Base-by-base conservation (phyloP, 306 rosid genomes). In the Styphnolobium japonicum region DNA sequence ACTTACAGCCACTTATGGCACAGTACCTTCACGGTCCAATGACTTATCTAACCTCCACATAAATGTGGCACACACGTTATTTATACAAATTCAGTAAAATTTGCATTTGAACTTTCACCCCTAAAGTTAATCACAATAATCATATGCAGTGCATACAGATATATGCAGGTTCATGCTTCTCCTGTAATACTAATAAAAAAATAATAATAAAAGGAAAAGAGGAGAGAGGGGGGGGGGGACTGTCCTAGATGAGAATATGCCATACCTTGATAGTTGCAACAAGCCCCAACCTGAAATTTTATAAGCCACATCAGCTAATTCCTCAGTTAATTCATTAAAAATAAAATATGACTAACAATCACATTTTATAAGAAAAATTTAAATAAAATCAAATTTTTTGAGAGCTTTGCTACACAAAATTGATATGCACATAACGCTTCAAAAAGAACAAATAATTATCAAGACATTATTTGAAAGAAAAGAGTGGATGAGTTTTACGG, bases 251-350 rank as follows among this genome's bases (percentile, higher is more conserved):
- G 27, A 58, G 61, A 71, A 65, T 27, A 71, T n/a, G 63, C 49
- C 71, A 37, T 92, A 94, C 97, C 98, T 94, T 94, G 49, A 92
- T 92, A 74, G 98, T 94, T 22, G 97, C 93, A 80, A 92, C 98
- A 34, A 95, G 99, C 56, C 98, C 98, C 93, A 95, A 90, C 94
- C 98, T 95, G 96, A 82, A 88, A 91, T 71, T 80, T 27, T 67
- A 87, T 53, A 52, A 77, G 68, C 64, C 42, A 56, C 67, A 53
- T 90, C 82, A 90, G 90, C 62, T 0, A 68, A 57, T 43, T 53
- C 8, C 12, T 18, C 70, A 76, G 71, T 15, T 15, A 14, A 18
- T 60, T 29, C 56, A 82, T 11, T 31, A 12, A 51, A 66, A 33
- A 23, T 25, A 71, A 66, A 27, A n/a, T n/a, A 23, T 8, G 6